Conservation (phyloP, 1,284 basidiomycete species). For the Ganoderma leucocontextum region DNA sequence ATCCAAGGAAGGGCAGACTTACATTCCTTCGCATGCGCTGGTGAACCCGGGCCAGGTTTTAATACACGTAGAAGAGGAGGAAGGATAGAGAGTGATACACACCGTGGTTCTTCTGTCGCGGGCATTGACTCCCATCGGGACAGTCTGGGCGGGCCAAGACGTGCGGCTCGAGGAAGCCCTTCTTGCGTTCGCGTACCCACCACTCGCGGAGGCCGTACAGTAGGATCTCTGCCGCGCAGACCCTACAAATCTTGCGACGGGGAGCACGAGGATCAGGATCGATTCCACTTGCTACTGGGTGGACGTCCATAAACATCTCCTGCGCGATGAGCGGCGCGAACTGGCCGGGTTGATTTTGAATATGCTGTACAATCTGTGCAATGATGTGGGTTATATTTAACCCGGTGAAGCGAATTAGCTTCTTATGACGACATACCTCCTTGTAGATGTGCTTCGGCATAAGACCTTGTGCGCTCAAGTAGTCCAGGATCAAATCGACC, state of each 20-base stretch:
- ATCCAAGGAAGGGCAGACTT: conserved; percentile 38
- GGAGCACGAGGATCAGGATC: conserved; percentile 65
- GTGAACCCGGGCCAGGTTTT: not conserved
- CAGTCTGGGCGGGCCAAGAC: conserved; percentile 70
- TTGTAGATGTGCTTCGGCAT: conserved; percentile 76
- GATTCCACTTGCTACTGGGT: conserved; percentile 57
- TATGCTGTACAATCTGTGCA: conserved; percentile 64
- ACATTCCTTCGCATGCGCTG: conserved; percentile 80
- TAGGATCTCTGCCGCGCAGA: conserved; percentile 76
- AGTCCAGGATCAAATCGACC: conserved; percentile 82
- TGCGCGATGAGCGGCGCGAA: conserved; percentile 72
- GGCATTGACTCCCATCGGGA: conserved; percentile 61
- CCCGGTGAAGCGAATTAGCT: not conserved
- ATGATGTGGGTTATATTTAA: not conserved
- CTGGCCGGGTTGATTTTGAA: conserved; percentile 64
- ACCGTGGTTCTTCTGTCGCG: conserved; percentile 70
- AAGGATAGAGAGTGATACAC: conserved; percentile 37
- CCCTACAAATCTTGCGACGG: conserved; percentile 66
- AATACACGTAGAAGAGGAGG: not conserved
- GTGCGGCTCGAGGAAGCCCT: conserved; percentile 63
- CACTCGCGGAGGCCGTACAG: conserved; percentile 78
- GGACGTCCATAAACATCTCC: conserved; percentile 73
- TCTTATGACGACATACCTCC: conserved; percentile 55
- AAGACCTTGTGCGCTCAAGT: conserved; percentile 65
- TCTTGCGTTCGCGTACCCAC: conserved; percentile 80